Base-by-base conservation (phyloP, 495 filamentous ascomycete species). In the Neurospora sp. region DNA sequence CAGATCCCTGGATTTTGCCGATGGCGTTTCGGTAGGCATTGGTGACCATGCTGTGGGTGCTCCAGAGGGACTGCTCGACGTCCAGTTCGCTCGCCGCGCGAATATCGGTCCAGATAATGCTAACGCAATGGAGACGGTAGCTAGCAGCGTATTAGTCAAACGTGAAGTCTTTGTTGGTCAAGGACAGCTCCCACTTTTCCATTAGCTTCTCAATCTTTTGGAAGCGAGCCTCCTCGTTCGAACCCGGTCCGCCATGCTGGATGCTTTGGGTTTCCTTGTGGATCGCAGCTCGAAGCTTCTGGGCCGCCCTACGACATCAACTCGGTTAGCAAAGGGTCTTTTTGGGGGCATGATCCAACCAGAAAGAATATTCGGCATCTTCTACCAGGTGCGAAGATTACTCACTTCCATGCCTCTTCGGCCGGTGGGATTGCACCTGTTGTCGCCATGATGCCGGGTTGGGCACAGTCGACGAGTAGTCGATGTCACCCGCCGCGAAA, bases 1-100 rank as follows among this genome's bases (percentile, higher is more conserved):
- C 90, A 48, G 78, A 74, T 18, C 75, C 76, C 70, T 80, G 78
- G 69, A 87, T 82, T 41, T 80, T 81, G 42, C 78, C 78, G 72
- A 89, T 77, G 22, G 83, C 82, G 78, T 90, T 92, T 75, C 91
- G 88, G 81, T 93, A 97, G 74, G 88, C 86, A 75, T 82, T 87
- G 78, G 96, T 96, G 74, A 96, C 88, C 73, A 88, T 87, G 74
- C 86, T 84, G 79, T 97, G 95, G 35, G 88, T 87, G 72, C 90
- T 86, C 95, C 95, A 98, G 35, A 98, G 87, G 70, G 84, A 85
- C 45, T 81, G 77, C 80, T 97, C 94, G 40, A 91, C 87, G 72
- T 88, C 83, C 53, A 86, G 83, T 70, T 84, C 80, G 59, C 85
- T 83, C 22, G 93, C 91, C 80, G 88, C 87, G 72, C 91, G 87